Base-by-base conservation (phyloP, 2,329 filamentous ascomycete genomes). In the Colletotrichum paranaense region DNA sequence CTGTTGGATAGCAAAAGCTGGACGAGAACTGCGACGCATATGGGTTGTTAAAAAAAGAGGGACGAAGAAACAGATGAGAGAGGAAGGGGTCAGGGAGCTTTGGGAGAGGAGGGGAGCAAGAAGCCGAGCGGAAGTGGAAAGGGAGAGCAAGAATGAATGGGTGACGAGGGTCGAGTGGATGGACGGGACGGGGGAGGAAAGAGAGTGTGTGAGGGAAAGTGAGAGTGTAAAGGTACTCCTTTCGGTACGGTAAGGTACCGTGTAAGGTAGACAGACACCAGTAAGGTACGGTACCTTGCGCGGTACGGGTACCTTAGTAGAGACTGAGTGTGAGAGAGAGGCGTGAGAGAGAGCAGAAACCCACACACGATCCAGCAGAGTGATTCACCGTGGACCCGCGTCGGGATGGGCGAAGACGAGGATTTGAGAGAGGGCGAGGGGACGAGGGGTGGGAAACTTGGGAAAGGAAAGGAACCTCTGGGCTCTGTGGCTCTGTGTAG, bases 371-470 rank as follows among this genome's bases (percentile, higher is more conserved):
- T 72, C 66, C 70, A 72, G 70, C 59, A 68, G 62, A 28, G 59
- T 72, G 69, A 72, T 64, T 72, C 69, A 72, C 52, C 66, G 53
- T 59, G 66, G 69, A 67, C 69, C 69, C 62, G 62, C 53, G 66
- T 69, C 69, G 69, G 69, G 67, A 73, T 70, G 71, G 67, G 65
- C 65, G 70, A 74, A 35, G 68, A 75, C 62, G 66, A 67, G 66
- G 65, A 57, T 64, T 42, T 35, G 32, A 8, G 38, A 42, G 30
- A 66, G 56, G 60, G 52, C 42, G 24, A 49, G 30, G 14, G 62
- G 52, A 63, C 52, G 57, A 49, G 55, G 62, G 30, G 42, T 55
- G 66, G 62, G 56, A 66, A 49, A 42, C 38, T 42, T 42, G 38
- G 38, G 16, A 42, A 42, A 42, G 42, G 42, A 49, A 42, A 42